Conservation (phyloP, 2,329 filamentous ascomycete species). For the Alternaria postmessia region DNA sequence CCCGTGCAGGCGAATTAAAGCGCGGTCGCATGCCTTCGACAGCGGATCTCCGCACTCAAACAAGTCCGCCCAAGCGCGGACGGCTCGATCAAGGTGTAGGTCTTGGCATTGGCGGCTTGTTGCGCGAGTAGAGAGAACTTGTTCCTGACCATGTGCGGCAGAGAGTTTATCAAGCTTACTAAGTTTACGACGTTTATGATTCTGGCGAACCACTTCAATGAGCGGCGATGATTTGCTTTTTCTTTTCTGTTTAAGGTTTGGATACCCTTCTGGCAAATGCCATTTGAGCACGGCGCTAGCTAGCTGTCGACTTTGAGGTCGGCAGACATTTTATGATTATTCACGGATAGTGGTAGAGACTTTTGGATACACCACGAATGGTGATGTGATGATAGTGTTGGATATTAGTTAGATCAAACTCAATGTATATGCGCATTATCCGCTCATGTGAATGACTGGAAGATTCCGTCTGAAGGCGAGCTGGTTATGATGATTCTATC, state of each 20-base stretch:
- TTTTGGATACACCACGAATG: not conserved
- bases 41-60: slow-evolving; percentile 32
- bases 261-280: slow-evolving; percentile 24
- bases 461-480: not conserved
- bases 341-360: not conserved
- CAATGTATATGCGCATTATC: slow-evolving; percentile 18
- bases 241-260: slow-evolving; percentile 11
- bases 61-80: slow-evolving; percentile 59
- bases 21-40: slow-evolving; percentile 39
- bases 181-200: slow-evolving; percentile 24
- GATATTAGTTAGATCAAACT: slow-evolving; percentile 13
- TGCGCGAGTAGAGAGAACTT: slow-evolving; percentile 37
- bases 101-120: slow-evolving; percentile 61
- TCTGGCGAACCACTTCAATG: not conserved
- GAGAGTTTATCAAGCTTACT: slow-evolving; percentile 11
- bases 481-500: not conserved
- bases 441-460: not conserved
- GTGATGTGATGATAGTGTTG: not conserved
- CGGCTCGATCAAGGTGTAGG: slow-evolving; percentile 61
- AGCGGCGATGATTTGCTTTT: slow-evolving; percentile 1
- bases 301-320: slow-evolving; percentile 5
- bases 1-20: slow-evolving; percentile 41
- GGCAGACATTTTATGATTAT: slow-evolving; percentile 6
- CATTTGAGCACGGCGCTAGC: slow-evolving; percentile 8
- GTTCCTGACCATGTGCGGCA: slow-evolving; percentile 26